These are phyloP conservation scores for Leavenworthia alabamica DNA, from an alignment of 345 rosid genomes.

Conservation along the genomic window DNA sequence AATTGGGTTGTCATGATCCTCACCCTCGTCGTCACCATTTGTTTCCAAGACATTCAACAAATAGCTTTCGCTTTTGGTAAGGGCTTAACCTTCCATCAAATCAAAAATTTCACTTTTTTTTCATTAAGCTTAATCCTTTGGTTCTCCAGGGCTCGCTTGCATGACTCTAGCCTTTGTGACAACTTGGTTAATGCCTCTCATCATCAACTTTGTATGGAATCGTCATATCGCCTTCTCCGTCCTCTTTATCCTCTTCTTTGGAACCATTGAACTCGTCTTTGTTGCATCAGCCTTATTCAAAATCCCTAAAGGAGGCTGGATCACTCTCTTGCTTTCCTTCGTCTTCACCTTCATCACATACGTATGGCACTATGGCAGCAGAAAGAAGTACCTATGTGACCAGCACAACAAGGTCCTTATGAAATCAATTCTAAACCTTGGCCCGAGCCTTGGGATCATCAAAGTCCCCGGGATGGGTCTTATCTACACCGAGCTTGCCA, in stretches of 20 bases:
- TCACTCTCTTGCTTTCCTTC: constrained; percentile 55
- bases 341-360: constrained; percentile 46
- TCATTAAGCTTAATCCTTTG: constrained; percentile 2
- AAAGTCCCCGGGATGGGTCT: constrained; percentile 93
- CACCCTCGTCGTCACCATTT: constrained; percentile 55
- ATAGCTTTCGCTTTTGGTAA: constrained; percentile 85
- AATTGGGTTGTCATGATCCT: constrained; percentile 94
- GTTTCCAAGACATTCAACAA: constrained; percentile 51
- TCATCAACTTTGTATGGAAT: constrained; percentile 67
- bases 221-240: constrained; percentile 44
- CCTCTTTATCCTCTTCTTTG: constrained; percentile 52
- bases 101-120: neutral
- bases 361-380: constrained; percentile 79
- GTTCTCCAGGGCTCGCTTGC: constrained; percentile 68
- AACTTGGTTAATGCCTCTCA: constrained; percentile 65
- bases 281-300: constrained; percentile 50
- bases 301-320: constrained; percentile 80
- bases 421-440: constrained; percentile 72
- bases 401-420: constrained; percentile 72
- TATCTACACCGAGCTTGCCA: constrained; percentile 70
- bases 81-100: constrained; percentile 13
- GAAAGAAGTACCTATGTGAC: constrained; percentile 73
- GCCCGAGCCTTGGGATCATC: constrained; percentile 82
- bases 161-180: constrained; percentile 57
- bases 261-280: constrained; percentile 61